Evolutionary conservation across 169 alveolate genomes (phyloP).

Genomic region (Plasmodium gallinaceum): DNA sequence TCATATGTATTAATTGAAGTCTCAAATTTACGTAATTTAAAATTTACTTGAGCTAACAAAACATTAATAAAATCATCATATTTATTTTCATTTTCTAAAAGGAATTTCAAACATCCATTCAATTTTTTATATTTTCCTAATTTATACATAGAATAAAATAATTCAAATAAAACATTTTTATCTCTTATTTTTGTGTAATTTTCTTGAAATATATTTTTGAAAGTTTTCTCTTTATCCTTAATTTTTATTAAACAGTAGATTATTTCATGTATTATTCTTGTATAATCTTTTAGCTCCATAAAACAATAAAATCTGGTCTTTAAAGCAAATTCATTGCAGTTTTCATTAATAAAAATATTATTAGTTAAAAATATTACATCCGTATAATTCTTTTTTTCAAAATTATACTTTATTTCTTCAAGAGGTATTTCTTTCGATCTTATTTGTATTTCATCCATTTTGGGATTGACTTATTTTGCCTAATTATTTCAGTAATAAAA

Average conservation of each 20-base stretch:
- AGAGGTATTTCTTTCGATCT: background rate
- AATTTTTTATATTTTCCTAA: slow-evolving; percentile 43
- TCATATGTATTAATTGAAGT: slow-evolving; percentile 30
- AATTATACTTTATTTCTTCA: slow-evolving; percentile 36
- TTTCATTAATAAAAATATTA: slow-evolving; percentile 19
- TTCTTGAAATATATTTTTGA: slow-evolving; percentile 45
- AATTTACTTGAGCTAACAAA: slow-evolving; percentile 40
- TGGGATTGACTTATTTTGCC: no score
- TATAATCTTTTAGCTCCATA: slow-evolving; percentile 14
- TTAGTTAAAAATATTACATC: slow-evolving; percentile 30
- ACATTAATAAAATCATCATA: slow-evolving; percentile 29
- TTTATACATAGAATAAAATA: slow-evolving; percentile 67
- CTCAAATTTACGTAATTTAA: slow-evolving; percentile 32
- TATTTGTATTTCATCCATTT: background rate
- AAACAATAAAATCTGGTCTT: slow-evolving; percentile 44
- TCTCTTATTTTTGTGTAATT: slow-evolving; percentile 28
- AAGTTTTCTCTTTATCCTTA: slow-evolving; percentile 7
- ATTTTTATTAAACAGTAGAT: slow-evolving; percentile 8
- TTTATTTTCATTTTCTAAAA: slow-evolving; percentile 25
- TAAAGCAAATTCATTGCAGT: slow-evolving; percentile 4
- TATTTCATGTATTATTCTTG: slow-evolving; percentile 25
- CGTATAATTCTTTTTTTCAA: slow-evolving; percentile 24
- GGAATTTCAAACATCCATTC: slow-evolving; percentile 54
- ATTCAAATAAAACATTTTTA: slow-evolving; percentile 60
- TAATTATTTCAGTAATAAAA: no score